A percentile compares a stretch with the other conserved stretches of the same genome.
These are phyloP conservation scores for Avena insularis DNA, from an alignment of 176 grass and related monocot species.

Conservation along the genomic window DNA sequence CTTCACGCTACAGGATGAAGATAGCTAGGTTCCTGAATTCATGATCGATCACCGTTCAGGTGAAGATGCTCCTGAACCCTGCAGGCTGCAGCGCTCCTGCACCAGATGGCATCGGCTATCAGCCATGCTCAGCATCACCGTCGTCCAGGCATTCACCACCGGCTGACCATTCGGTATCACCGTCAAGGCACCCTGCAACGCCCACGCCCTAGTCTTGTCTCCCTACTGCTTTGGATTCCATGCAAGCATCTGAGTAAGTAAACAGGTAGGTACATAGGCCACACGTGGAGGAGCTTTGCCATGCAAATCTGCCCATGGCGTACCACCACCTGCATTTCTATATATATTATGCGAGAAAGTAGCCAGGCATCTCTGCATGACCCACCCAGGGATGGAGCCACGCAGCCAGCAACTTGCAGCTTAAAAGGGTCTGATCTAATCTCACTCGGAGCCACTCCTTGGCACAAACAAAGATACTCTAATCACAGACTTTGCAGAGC, in stretches of 20 bases:
- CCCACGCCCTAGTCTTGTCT: constrained; percentile 31
- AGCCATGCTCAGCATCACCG: not conserved
- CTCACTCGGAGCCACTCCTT: constrained; percentile 21
- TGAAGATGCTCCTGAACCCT: not conserved
- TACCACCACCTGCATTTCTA: constrained; percentile 25
- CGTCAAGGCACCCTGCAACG: constrained; percentile 11
- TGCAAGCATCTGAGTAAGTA: not conserved
- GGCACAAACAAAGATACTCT: not conserved
- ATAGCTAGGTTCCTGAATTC: constrained; percentile 8
- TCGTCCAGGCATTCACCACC: constrained; percentile 27
- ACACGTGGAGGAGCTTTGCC: constrained; percentile 53
- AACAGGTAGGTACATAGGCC: constrained; percentile 29
- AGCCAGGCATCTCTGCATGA: constrained; percentile 46
- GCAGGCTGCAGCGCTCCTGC: constrained; percentile 21
- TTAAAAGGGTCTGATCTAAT: constrained; percentile 39
- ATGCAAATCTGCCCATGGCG: constrained; percentile 36
- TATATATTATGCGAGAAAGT: constrained; percentile 43
- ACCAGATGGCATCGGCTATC: constrained; percentile 36
- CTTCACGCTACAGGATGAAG: constrained; percentile 44
- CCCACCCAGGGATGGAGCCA: constrained; percentile 41
- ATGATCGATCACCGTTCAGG: not conserved
- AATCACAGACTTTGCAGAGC: constrained; percentile 37
- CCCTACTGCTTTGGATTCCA: constrained; percentile 58
- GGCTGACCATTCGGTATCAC: not conserved
- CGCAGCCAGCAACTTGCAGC: constrained; percentile 28